These are phyloP conservation scores for Candida golubevii DNA, from an alignment of 805 yeast species.

Conservation along the genomic window DNA sequence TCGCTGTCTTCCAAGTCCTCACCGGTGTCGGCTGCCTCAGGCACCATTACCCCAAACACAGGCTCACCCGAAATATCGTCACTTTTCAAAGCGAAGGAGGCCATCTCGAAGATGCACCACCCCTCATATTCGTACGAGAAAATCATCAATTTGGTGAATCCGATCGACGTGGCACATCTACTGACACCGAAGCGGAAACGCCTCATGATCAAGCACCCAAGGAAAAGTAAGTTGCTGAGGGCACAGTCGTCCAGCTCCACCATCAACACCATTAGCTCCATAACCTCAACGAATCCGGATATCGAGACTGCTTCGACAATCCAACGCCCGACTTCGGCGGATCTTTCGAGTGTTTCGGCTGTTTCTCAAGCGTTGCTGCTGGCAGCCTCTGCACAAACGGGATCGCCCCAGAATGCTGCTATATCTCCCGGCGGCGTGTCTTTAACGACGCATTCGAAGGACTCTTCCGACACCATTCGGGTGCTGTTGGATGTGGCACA, in stretches of 20 bases:
- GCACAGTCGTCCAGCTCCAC: constrained; percentile 36
- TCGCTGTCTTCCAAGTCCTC: not conserved
- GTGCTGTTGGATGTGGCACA: constrained; percentile 41
- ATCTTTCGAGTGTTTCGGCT: not conserved
- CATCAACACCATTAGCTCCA: constrained; percentile 27
- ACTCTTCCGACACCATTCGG: constrained; percentile 27
- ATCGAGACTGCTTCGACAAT: constrained; percentile 2
- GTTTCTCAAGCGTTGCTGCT: not conserved
- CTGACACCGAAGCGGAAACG: constrained; percentile 65
- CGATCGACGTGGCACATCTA: constrained; percentile 65
- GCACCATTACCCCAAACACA: not conserved
- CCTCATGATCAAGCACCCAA: constrained; percentile 56
- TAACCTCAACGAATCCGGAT: constrained; percentile 33
- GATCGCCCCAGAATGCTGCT: constrained; percentile 3
- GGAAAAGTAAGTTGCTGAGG: constrained; percentile 26
- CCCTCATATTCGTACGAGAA: constrained; percentile 49
- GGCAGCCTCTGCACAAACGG: not conserved
- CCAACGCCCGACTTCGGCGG: not conserved
- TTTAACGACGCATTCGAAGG: not conserved
- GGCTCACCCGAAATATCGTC: not conserved
- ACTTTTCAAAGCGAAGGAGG: constrained; percentile 20
- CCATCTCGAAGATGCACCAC: constrained; percentile 22
- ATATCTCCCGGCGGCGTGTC: not conserved
- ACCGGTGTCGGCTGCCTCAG: not conserved
- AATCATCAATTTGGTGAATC: constrained; percentile 58